Evolutionary conservation across 2,329 filamentous ascomycete species (phyloP), one percentile per base, ranked within the genome.

Genomic region (Venturia effusa): DNA sequence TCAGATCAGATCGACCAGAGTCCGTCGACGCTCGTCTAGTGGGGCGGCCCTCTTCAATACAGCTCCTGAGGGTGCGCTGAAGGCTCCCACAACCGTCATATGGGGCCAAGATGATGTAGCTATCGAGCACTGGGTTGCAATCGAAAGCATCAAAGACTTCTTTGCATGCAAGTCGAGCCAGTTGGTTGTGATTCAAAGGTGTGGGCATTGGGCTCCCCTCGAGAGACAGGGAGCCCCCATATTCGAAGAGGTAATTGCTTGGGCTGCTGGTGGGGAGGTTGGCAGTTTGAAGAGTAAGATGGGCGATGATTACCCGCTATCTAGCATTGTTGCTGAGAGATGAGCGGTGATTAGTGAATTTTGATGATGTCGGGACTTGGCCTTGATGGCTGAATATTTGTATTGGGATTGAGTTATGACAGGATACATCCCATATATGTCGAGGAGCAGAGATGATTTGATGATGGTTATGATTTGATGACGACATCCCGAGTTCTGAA

Each of bases 151-250:
- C 30, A 74, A 74, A 0, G 80, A 82, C 62, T 83, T 81, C 66
- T 74, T 84, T 22, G 59, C 30, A 15, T 73, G 74, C 19, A 74
- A 71, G 64, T 74, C 75, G 27, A 83, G 81, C 64, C 79, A 83
- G 68, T 75, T 84, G 4, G 71, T 83, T 22, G 67, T 80, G 48
- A 69, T 85, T 8, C 77, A 80, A 3, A 70, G 73, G 10, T 78
- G 77, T 13, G 82, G 80, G 0, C 83, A 86, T 71, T 85, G 82
- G 75, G 78, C 78, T 17, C 78, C 81, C 2, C 67, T 81, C 51
- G 81, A 84, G 69, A 69, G 71, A 57, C 72, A 77, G 59, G 78
- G 77, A 34, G 71, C 74, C 7, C 69, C 69, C 22, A 79, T 78
- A 2, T 62, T 83, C 60, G 75, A 75, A 66, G 75, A 74, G 66